Percentiles rank a stretch among this genome's conserved stretches.
phyloP scores from a whole-genome alignment of 2,329 filamentous ascomycete genomes.

The Aspergillus quadrilineatus region DNA sequence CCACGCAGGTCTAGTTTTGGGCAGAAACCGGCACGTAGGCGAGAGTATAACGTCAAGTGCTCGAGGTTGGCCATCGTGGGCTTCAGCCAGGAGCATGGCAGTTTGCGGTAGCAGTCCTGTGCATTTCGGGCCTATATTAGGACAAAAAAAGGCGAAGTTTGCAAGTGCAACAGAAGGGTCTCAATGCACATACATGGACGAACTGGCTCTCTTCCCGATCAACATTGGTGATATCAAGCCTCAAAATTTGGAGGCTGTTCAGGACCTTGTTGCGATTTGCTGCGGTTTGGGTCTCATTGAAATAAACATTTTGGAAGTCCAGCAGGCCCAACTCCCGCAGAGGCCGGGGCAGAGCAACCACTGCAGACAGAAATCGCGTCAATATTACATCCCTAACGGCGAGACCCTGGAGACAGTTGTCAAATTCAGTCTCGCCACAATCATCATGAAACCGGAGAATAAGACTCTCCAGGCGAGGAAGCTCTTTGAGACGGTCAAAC shows the following conservation, averaged over 20 bases:
- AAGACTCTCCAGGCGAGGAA: too few species aligned
- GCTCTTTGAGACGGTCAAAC: too few species aligned
- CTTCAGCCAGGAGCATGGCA: conserved; percentile 3
- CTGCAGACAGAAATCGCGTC: not conserved
- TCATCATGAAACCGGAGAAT: too few species aligned
- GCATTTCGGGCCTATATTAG: not conserved
- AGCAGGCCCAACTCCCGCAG: not conserved
- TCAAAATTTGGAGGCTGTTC: not conserved
- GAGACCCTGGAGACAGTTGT: too few species aligned
- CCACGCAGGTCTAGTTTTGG: conserved; percentile 39
- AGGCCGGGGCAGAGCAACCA: not conserved
- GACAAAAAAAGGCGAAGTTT: not conserved
- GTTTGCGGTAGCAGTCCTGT: not conserved
- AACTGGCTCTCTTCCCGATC: not conserved
- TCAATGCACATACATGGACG: not conserved
- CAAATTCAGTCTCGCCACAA: too few species aligned
- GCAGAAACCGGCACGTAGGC: conserved; percentile 42
- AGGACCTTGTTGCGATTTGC: not conserved
- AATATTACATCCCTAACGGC: not conserved
- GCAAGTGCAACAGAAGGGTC: not conserved
- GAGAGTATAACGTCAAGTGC: conserved; percentile 41
- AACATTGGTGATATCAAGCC: not conserved
- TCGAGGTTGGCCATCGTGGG: conserved; percentile 16
- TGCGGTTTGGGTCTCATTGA: not conserved
- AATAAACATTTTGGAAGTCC: not conserved